Evolutionary conservation across 2,329 filamentous ascomycete genomes (phyloP), one percentile per base, ranked within the genome.

Genomic region (Paecilomyces niveus): DNA sequence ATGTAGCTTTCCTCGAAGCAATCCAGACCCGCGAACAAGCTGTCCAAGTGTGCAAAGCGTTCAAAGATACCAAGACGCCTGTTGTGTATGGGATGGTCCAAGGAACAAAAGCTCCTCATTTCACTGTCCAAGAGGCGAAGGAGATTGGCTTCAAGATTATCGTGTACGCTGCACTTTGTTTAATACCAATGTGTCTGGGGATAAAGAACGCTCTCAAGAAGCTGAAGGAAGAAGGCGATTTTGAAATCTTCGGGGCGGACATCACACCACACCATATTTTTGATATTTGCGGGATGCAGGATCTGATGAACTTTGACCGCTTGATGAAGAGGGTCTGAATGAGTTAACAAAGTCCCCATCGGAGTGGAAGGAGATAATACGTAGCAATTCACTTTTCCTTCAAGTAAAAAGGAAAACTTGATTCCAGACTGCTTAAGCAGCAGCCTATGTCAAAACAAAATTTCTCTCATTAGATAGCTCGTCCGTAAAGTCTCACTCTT

Each of bases 1-100:
- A 74, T 56, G 63, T 67, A 22, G 70, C 67, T 6, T 71, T 73
- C 59, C 59, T 72, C 3, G 72, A 74, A 56, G 70, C 67, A 6
- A 54, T 72, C 32, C 65, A 63, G 8, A 63, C 63, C 33, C 62
- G 62, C 57, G 69, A 71, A 26, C 60, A 72, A 56, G 68, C 68
- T 21, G 58, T 54, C 32, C 52, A 65, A 31, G 61, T 67, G 10
- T 66, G 64, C 24, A 22, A 66, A 31, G 65, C 68, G 52, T 62
- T 74, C n/a, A 61, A 51, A 7, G 64, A 64, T 1, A 68, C 63
- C n/a, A 39, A 39, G 13, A 39, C 35, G 35, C 70, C 70, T 2
- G 61, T 73, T 7, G 57, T 75, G 10, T 63, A 74, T 45, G 76
- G 75, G 55, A 67, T 69, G 55, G 73, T 75, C 9, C 63, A 68